Evolutionary conservation across 1,284 basidiomycete species (phyloP), one percentile per base, ranked within the genome.

Genomic region (Hortiboletus rubellus): DNA sequence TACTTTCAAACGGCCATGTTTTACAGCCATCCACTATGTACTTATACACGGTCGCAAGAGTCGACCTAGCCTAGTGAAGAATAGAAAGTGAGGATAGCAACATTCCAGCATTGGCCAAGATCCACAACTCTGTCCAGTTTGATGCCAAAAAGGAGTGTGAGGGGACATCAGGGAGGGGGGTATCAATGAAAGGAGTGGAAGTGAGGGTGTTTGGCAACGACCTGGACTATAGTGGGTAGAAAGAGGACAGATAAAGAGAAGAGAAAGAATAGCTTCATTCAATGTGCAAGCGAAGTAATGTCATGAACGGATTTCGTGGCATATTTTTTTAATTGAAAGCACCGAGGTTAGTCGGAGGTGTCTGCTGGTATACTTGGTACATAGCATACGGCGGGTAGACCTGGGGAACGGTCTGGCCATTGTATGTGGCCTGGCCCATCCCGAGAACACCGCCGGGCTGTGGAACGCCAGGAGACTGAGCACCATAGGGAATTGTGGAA

Each of bases 291-390:
- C 70, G 62, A 66, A 74, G 68, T 58, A 72, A 60, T 70, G 73
- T 81, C 79, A 60, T 74, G 64, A 69, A 67, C 60, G 61, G 58
- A 61, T 54, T 66, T 69, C 69, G 68, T 73, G 58, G 64, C 63
- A 59, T 15, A 57, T 63, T 50, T 66, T 64, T 64, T 87, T 79
- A 90, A 69, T 87, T 87, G 80, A 84, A 91, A 52, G 85, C 70
- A 66, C 88, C 87, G 84, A 90, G 87, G 74, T 79, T 78, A 63
- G 86, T 86, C 62, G 82, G 81, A 41, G 84, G 82, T 63, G 82
- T 83, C 71, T 85, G 86, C 74, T 88, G 86, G 73, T 91, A 90
- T 74, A 86, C 78, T 74, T 87, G 85, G 68, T 91, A 91, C 86
- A 90, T 86, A 42, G 68, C 56, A 76, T 91, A 91, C 59, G 85